phyloP scores from a whole-genome alignment of 2,329 filamentous ascomycete genomes.

The Pleurostoma richardsiae region DNA sequence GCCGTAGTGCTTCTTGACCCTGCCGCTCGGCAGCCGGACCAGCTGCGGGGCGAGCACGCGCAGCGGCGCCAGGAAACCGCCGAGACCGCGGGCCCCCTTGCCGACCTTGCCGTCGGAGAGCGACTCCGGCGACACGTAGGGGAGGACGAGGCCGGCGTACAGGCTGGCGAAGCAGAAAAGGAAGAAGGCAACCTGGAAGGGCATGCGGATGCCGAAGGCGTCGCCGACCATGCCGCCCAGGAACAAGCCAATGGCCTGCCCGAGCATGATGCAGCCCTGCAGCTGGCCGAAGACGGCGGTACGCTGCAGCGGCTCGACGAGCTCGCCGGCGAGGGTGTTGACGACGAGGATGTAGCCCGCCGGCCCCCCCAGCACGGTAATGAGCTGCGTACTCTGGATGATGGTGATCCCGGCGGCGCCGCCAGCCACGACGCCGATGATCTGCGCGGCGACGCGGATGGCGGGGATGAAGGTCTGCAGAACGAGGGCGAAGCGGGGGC shows the following conservation, averaged over 20 bases:
- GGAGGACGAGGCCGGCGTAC: slow-evolving; percentile 35
- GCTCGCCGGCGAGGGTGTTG: slow-evolving; percentile 64
- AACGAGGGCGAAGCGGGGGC: slow-evolving; percentile 57
- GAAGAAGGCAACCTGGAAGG: slow-evolving; percentile 59
- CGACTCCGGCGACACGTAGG: slow-evolving; percentile 43
- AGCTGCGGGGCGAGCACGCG: slow-evolving; percentile 53
- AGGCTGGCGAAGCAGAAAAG: slow-evolving; percentile 43
- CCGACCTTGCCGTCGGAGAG: slow-evolving; percentile 24
- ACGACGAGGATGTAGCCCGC: slow-evolving; percentile 64
- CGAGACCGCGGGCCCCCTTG: slow-evolving; percentile 28
- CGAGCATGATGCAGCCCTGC: slow-evolving; percentile 63
- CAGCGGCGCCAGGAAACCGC: slow-evolving; percentile 56
- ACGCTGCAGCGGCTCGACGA: slow-evolving; percentile 52
- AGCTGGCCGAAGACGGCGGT: slow-evolving; percentile 62
- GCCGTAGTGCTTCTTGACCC: slow-evolving; percentile 49
- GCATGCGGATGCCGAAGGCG: slow-evolving; percentile 54
- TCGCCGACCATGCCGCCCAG: slow-evolving; percentile 62
- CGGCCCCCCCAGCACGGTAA: slow-evolving; percentile 64
- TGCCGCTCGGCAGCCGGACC: slow-evolving; percentile 43
- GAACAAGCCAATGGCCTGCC: slow-evolving; percentile 58
- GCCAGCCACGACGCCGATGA: slow-evolving; percentile 58
- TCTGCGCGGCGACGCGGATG: slow-evolving; percentile 57
- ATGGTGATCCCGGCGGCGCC: slow-evolving; percentile 60
- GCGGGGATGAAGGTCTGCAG: slow-evolving; percentile 62
- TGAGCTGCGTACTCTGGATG: slow-evolving; percentile 61